Evolutionary conservation across 2,329 filamentous ascomycete genomes (phyloP).

Genomic region (Elsinoe batatas): DNA sequence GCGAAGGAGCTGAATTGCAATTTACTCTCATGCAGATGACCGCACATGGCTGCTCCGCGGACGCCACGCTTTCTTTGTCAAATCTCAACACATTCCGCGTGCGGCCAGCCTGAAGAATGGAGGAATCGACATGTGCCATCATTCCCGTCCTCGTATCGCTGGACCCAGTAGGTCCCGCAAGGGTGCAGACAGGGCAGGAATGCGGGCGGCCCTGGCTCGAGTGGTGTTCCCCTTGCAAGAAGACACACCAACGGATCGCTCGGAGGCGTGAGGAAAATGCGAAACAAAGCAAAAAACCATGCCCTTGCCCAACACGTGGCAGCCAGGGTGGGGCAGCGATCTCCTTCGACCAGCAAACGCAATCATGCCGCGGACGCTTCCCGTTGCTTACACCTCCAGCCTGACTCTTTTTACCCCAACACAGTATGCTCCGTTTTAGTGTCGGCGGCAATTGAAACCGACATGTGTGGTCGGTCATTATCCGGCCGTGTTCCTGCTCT

Average conservation of each 20-base stretch:
- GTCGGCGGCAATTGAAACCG: too few species aligned
- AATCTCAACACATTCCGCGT: slow-evolving; percentile 1
- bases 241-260: neutral
- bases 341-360: neutral
- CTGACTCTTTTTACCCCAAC: neutral
- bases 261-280: neutral
- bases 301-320: slow-evolving; percentile 1
- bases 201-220: neutral
- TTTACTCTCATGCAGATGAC: neutral
- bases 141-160: neutral
- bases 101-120: neutral
- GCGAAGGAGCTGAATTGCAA: neutral
- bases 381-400: neutral
- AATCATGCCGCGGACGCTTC: slow-evolving; percentile 1
- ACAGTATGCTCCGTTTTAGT: too few species aligned
- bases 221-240: neutral
- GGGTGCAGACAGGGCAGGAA: neutral
- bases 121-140: neutral
- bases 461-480: neutral
- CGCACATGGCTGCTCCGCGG: neutral
- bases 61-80: neutral
- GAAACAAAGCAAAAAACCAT: neutral
- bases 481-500: neutral
- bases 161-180: neutral
- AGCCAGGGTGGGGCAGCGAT: slow-evolving; percentile 3